A percentile compares a stretch with the other conserved stretches of the same genome.
phyloP scores from a whole-genome alignment of 805 yeast species.

The Ogataea minuta region DNA sequence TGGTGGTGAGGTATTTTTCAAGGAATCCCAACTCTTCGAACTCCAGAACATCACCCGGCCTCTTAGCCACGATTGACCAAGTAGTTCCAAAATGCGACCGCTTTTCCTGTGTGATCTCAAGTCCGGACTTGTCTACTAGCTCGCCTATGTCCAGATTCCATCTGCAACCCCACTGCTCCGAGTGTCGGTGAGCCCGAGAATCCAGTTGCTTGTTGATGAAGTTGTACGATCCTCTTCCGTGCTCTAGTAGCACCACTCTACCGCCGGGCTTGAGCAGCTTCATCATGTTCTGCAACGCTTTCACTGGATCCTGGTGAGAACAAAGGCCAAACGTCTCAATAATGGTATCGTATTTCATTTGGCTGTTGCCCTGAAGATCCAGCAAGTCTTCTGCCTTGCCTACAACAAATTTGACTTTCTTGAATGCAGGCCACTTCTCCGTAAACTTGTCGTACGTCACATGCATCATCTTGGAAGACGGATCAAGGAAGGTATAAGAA shows the following conservation, averaged over 20 bases:
- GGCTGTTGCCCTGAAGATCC: constrained; percentile 37
- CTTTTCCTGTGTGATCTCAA: constrained; percentile 76
- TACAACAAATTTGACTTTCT: constrained; percentile 80
- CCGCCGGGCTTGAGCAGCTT: constrained; percentile 83
- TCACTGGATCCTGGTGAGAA: constrained; percentile 91
- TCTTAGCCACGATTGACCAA: constrained; percentile 77
- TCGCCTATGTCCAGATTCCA: constrained; percentile 96
- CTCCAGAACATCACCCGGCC: constrained; percentile 60
- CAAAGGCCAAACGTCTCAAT: constrained; percentile 94
- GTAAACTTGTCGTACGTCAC: constrained; percentile 72
- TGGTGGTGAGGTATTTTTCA: constrained; percentile 46
- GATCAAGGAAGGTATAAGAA: constrained; percentile 82
- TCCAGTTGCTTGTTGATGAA: constrained; percentile 79
- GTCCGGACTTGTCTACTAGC: constrained; percentile 76
- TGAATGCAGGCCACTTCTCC: constrained; percentile 60
- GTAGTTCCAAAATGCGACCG: constrained; percentile 91
- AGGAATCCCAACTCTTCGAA: constrained; percentile 46
- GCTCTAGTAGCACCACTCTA: constrained; percentile 82
- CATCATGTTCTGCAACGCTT: constrained; percentile 72
- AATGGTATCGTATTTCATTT: constrained; percentile 81
- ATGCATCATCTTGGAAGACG: constrained; percentile 84
- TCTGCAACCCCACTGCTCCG: constrained; percentile 93
- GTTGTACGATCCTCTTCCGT: constrained; percentile 83
- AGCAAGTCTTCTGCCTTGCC: constrained; percentile 85
- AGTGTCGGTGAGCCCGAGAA: constrained; percentile 75